These are phyloP conservation scores for Fusarium nurragi DNA, from an alignment of 2,329 filamentous ascomycete species.

Conservation along the genomic window DNA sequence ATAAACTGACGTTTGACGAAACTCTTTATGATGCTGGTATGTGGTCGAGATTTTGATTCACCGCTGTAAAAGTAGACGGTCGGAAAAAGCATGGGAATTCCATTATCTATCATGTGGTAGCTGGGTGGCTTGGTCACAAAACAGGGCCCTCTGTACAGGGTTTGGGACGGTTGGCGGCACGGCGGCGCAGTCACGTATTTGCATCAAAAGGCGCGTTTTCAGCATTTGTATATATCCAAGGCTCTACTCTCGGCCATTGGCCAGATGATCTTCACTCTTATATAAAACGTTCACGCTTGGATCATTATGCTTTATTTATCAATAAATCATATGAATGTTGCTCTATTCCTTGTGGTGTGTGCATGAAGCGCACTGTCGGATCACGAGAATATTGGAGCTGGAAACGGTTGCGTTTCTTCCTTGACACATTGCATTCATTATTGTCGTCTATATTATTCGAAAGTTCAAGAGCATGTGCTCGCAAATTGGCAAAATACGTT, in stretches of 20 bases:
- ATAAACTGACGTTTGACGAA: constrained; percentile 27
- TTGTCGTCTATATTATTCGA: constrained; percentile 19
- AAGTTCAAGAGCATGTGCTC: constrained; percentile 8
- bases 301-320: not conserved
- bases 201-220: constrained; percentile 42
- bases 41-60: constrained; percentile 27
- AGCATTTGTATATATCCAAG: constrained; percentile 39
- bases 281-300: constrained; percentile 26
- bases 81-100: constrained; percentile 28
- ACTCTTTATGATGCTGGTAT: constrained; percentile 23
- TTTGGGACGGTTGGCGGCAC: constrained; percentile 28
- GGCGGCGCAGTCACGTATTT: constrained; percentile 32
- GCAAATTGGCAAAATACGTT: constrained; percentile 6
- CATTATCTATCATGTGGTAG: constrained; percentile 32
- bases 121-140: constrained; percentile 18
- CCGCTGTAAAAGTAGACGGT: constrained; percentile 34
- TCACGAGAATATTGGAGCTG: not conserved
- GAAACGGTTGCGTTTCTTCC: constrained; percentile 6
- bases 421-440: constrained; percentile 30
- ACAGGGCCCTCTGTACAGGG: constrained; percentile 15
- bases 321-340: not conserved
- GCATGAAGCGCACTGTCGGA: not conserved
- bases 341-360: not conserved
- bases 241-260: constrained; percentile 27
- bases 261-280: constrained; percentile 45